phyloP scores from a whole-genome alignment of 2,329 filamentous ascomycete genomes.

The Cephalotrichum gorgonifer region DNA sequence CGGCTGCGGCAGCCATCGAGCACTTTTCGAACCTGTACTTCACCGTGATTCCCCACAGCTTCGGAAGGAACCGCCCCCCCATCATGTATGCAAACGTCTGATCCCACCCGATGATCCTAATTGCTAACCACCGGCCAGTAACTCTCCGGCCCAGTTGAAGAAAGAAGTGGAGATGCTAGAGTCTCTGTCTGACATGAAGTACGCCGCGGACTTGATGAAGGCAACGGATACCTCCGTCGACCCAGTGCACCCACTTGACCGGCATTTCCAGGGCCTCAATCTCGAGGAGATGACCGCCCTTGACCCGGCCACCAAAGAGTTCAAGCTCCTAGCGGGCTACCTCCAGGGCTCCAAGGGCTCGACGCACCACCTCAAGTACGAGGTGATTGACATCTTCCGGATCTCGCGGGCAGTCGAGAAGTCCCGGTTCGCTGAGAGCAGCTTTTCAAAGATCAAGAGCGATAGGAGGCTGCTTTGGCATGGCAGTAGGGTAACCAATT shows the following conservation, averaged over 20 bases:
- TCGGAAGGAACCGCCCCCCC: conserved; percentile 64
- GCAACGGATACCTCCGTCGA: conserved; percentile 26
- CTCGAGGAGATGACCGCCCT: conserved; percentile 70
- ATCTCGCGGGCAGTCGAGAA: conserved; percentile 66
- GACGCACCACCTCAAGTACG: conserved; percentile 53
- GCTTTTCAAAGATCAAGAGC: conserved; percentile 41
- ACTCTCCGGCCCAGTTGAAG: conserved; percentile 47
- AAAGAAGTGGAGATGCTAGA: conserved; percentile 71
- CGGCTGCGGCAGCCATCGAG: conserved; percentile 36
- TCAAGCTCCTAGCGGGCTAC: conserved; percentile 53
- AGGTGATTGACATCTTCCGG: conserved; percentile 68
- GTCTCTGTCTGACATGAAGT: conserved; percentile 76
- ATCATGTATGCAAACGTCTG: too few relatives aligned
- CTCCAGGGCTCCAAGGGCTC: conserved; percentile 54
- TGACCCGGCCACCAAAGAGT: conserved; percentile 49
- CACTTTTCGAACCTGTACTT: conserved; percentile 70
- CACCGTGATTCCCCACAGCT: conserved; percentile 70
- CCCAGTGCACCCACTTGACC: conserved; percentile 55
- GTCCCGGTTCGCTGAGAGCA: conserved; percentile 52
- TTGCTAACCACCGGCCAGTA: too few relatives aligned
- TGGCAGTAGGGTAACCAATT: conserved; percentile 74
- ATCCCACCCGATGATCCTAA: too few relatives aligned
- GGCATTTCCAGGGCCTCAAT: conserved; percentile 59
- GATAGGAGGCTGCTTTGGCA: conserved; percentile 80
- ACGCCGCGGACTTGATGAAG: conserved; percentile 69